Evolutionary conservation across 2,329 filamentous ascomycete genomes (phyloP), one percentile per base, ranked within the genome.

Genomic region (Bertia moriformis): DNA sequence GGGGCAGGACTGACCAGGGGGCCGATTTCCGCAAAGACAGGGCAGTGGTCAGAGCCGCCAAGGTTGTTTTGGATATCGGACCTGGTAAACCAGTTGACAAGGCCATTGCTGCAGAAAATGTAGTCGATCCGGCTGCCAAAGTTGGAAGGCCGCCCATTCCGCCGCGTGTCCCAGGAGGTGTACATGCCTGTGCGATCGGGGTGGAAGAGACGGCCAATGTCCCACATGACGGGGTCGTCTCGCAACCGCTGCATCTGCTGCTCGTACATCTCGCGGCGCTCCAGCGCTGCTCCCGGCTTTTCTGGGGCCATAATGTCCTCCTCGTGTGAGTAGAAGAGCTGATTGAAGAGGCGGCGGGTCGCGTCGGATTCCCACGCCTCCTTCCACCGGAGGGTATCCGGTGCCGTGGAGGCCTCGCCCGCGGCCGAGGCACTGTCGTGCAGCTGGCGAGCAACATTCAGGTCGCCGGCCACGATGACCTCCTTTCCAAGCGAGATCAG

Each of bases 41-140:
- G 91, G 49, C 91, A 98, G 56, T 96, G 91, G 52, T 96, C 91
- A 2, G 89, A 96, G 0, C 91, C 91, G 70, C 93, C 80, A 17
- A 96, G 62, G 0, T 87, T 87, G 57, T 94, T 86, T 54, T 96
- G 91, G 22, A 96, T 96, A 49, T 95, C 78, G 4, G 85, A 74
- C 32, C 78, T 73, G 18, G 63, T 65, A 50, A 94, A 83, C 86
- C 88, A 95, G 39, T 71, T 62, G 49, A 78, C 83, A 65, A 94
- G 83, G 24, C 73, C 71, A 30, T 79, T 66, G 46, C 78, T 91
- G 54, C 86, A 93, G 3, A 96, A 67, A 14, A 98, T 72, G 57
- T 93, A 96, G 57, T 98, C 91, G 48, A 96, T 96, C 24, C 91
- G 75, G 40, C 84, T 83, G 4, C 91, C 91, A 56, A 83, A 93